phyloP scores from a whole-genome alignment of 2,329 filamentous ascomycete genomes.

The Thelonectria discophora region DNA sequence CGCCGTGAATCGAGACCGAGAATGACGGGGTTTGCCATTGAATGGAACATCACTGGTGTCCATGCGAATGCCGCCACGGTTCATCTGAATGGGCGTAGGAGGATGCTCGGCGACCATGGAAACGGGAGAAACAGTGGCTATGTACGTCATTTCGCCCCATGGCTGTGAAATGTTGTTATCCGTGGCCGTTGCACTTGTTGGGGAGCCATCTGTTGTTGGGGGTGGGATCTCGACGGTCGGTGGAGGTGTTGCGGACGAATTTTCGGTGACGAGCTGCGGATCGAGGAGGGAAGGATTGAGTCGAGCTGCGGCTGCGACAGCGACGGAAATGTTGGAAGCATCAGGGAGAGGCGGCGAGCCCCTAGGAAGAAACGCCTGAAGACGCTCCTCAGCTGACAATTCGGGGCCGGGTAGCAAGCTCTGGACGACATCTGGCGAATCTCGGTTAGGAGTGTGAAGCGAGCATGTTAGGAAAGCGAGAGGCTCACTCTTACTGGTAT shows the following conservation, averaged over 20 bases:
- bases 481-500: constrained; percentile 40
- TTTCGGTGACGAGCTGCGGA: constrained; percentile 54
- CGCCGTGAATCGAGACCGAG: constrained; percentile 66
- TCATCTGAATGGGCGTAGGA: constrained; percentile 46
- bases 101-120: constrained; percentile 45
- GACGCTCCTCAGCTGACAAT: constrained; percentile 58
- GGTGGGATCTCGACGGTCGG: constrained; percentile 38
- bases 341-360: constrained; percentile 53
- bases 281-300: constrained; percentile 65
- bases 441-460: constrained; percentile 22
- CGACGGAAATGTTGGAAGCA: constrained; percentile 62
- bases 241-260: constrained; percentile 44
- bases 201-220: constrained; percentile 32
- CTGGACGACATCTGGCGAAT: constrained; percentile 31
- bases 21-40: constrained; percentile 61
- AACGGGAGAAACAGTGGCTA: constrained; percentile 49
- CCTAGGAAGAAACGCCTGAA: constrained; percentile 56
- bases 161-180: constrained; percentile 50
- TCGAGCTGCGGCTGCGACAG: constrained; percentile 65
- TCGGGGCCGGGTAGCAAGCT: constrained; percentile 44
- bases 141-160: constrained; percentile 64
- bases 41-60: constrained; percentile 54
- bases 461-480: background rate
- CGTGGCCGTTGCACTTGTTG: constrained; percentile 35
- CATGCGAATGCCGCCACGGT: constrained; percentile 62